Evolutionary conservation across 495 filamentous ascomycete genomes (phyloP), one percentile per base, ranked within the genome.

Genomic region (Talaromyces trachyspermus): DNA sequence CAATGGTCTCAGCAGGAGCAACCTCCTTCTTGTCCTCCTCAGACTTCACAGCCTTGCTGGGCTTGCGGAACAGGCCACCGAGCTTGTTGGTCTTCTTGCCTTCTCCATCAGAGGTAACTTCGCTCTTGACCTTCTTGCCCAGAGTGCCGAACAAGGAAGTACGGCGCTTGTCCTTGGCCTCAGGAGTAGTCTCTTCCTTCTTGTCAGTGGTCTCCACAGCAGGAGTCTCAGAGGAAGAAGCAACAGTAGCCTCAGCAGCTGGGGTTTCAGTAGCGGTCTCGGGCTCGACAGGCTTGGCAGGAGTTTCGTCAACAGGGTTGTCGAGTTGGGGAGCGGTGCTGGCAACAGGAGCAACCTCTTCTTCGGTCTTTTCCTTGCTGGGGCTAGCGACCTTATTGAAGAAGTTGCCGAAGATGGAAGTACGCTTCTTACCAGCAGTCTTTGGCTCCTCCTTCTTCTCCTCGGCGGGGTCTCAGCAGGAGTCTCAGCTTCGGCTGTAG

Each of bases 381-480:
- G 76, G 71, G 62, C 69, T 76, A 46, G 68, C 59, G 47, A 73
- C 69, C 52, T 77, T 77, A 54, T 78, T 74, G 62, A 79, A 80
- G 59, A 77, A 63, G 53, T 62, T 70, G 27, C 67, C 69, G 49
- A 76, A 77, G 55, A 73, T 65, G 39, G 74, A 75, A 46, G 61
- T 54, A 46, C 76, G 68, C 73, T 79, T 79, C 64, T 72, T 68
- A 19, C 44, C 52, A 41, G 64, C 65, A 49, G 64, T 54, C 49
- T 63, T 60, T 55, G 66, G 62, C 32, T 70, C 62, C 38, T 63
- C 60, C 56, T 70, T 68, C 40, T 66, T 52, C 27, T 58, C 63
- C 20, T 68, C 58, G 50, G 27, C 49, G 18, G 27, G 49, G 60
- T 63, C 24, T 57, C 57, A 22, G 51, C 59, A 39, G 39, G 24